phyloP scores from a whole-genome alignment of 2,329 filamentous ascomycete genomes.

The Akanthomyces dipterigenus region DNA sequence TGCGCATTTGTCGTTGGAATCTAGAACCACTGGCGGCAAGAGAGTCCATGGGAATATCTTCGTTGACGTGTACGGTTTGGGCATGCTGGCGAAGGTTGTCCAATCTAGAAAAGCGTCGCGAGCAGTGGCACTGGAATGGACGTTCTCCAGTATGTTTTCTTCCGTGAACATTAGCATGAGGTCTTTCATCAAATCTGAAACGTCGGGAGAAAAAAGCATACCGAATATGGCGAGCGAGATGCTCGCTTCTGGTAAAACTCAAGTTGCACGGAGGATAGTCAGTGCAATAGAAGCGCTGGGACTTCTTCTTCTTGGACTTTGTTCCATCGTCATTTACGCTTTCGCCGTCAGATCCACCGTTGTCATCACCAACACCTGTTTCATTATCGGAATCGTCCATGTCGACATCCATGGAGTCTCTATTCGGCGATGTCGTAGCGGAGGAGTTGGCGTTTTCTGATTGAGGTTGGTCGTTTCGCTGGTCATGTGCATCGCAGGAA shows the following conservation, averaged over 20 bases:
- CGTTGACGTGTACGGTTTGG: constrained; percentile 94
- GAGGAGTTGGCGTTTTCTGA: constrained; percentile 27
- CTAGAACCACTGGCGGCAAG: constrained; percentile 86
- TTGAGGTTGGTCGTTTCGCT: constrained; percentile 17
- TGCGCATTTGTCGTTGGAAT: constrained; percentile 87
- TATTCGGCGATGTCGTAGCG: constrained; percentile 41
- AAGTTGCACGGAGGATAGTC: constrained; percentile 90
- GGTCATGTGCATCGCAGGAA: constrained; percentile 41
- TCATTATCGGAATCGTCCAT: constrained; percentile 72
- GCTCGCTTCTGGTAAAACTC: constrained; percentile 93
- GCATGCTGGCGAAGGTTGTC: constrained; percentile 96
- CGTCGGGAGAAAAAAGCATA: constrained; percentile 29
- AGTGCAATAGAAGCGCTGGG: constrained; percentile 91
- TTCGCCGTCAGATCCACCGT: constrained; percentile 57
- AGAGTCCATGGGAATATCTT: constrained; percentile 91
- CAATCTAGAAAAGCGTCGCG: constrained; percentile 82
- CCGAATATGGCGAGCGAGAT: constrained; percentile 90
- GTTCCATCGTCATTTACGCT: constrained; percentile 56
- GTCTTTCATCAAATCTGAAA: background rate
- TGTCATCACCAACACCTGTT: constrained; percentile 35
- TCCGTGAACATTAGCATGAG: background rate
- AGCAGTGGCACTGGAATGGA: constrained; percentile 94
- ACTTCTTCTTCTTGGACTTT: constrained; percentile 93
- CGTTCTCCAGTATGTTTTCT: constrained; percentile 97
- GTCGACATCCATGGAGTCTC: constrained; percentile 62